Percentiles rank a stretch among this genome's conserved stretches.
These are phyloP conservation scores for Scenedesmus sp. DNA, from an alignment of 163 green algal genomes.

Conservation along the genomic window DNA sequence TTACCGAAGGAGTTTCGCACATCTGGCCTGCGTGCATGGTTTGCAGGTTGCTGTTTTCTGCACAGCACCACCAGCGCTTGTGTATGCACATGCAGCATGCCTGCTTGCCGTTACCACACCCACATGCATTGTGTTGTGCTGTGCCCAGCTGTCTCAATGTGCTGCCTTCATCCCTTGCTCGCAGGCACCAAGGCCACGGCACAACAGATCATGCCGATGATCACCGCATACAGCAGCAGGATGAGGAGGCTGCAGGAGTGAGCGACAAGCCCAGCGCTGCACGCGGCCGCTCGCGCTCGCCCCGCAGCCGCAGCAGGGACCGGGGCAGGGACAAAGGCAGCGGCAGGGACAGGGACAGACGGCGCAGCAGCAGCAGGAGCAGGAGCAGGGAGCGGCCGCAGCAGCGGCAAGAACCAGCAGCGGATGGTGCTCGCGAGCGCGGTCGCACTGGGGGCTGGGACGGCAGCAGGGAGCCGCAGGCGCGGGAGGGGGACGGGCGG, in stretches of 20 bases:
- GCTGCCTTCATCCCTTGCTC: not conserved
- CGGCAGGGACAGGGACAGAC: not conserved
- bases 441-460: not conserved
- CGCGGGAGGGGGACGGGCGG: not conserved
- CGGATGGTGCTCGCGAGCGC: not conserved
- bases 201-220: constrained; percentile 38
- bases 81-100: not conserved
- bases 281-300: not conserved
- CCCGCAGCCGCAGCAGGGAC: constrained; percentile 7
- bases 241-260: constrained; percentile 24
- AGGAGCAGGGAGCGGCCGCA: constrained; percentile 9
- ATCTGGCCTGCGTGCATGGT: not conserved
- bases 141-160: not conserved
- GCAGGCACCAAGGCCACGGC: constrained; percentile 39
- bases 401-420: not conserved
- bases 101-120: not conserved
- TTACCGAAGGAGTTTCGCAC: too few relatives aligned
- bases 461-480: not conserved
- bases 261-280: not conserved
- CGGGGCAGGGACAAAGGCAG: not conserved
- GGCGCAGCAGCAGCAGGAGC: not conserved
- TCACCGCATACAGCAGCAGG: constrained; percentile 45
- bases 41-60: not conserved
- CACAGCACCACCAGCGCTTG: not conserved
- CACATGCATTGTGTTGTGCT: not conserved